Evolutionary conservation across 257 asterid species (phyloP), one percentile per base, ranked within the genome.

Genomic region (Solanum corneliomulleri): DNA sequence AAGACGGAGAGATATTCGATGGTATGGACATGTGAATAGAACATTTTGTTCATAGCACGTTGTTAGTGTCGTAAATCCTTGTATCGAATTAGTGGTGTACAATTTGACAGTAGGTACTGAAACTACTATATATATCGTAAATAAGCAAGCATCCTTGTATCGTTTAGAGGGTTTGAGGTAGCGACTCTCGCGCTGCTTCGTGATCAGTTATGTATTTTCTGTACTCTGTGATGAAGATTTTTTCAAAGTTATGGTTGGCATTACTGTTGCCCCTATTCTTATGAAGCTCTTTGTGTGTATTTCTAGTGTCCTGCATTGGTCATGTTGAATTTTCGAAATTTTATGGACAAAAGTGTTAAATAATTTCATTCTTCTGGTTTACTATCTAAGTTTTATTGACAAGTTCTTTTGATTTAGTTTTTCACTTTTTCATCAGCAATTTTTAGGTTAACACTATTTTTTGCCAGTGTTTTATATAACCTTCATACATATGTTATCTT

Each of bases 1-100:
- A 93, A 71, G 95, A 93, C 86, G 98, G 87, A n/a, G 95, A 95
- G 82, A 95, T 95, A 82, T 95, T 97, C 42, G 96, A 94, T 49
- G 90, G 75, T 88, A 97, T 97, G 99, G 99, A 97, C 90, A 95
- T 97, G 78, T 96, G 89, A 95, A 45, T 85, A 81, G 58, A 62
- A 12, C 41, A 62, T 29, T 70, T 62, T 83, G 84, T 58, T 86
- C 66, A 68, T 56, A 25, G 86, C 78, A 71, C 71, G 58, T 52
- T 75, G 86, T 60, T 60, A 42, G 33, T 66, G 64, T 41, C 11
- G 41, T 62, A 84, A 16, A 80, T 31, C 68, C 29, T 29, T 81
- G 68, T 49, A 81, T 16, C 20, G 2, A 81, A 29, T 49, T 14
- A 49, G 85, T 49, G 10, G 5, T 81, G 69, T 81, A 81, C 69